A percentile compares a stretch with the other conserved stretches of the same genome.
Evolutionary conservation across 768 basidiomycete species (phyloP).

Genomic region (Cystobasidium onofrii): DNA sequence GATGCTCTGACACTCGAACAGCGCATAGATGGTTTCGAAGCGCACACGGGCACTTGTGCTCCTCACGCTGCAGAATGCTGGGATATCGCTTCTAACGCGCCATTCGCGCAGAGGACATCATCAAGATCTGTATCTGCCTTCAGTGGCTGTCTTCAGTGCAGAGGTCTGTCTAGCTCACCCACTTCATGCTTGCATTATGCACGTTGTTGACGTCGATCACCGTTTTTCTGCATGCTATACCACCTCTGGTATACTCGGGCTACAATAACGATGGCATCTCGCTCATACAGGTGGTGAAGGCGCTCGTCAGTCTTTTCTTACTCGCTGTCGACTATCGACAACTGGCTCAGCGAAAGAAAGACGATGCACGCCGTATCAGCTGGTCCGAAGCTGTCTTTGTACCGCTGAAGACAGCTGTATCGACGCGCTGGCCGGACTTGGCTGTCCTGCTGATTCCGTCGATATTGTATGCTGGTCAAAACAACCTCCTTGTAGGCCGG

Average conservation of each 20-base stretch:
- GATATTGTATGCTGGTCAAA: conserved; percentile 26
- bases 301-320: not conserved
- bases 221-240: not conserved
- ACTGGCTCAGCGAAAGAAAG: conserved; percentile 2
- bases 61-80: conserved; percentile 23
- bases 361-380: not conserved
- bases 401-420: conserved; percentile 9
- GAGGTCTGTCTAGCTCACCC: conserved; percentile 6
- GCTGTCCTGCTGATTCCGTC: conserved; percentile 4
- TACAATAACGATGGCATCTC: not conserved
- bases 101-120: conserved; percentile 4
- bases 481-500: conserved; percentile 22
- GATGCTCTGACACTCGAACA: not conserved
- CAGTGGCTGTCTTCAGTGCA: conserved; percentile 8
- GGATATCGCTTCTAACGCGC: conserved; percentile 20
- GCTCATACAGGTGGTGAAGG: conserved; percentile 9
- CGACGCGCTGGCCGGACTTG: conserved; percentile 1
- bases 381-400: not conserved
- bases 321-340: not conserved
- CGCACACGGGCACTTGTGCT: conserved; percentile 17
- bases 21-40: conserved; percentile 1
- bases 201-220: not conserved
- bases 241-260: not conserved
- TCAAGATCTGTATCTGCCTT: conserved; percentile 25
- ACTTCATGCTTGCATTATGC: not conserved